Evolutionary conservation across 352 stramenopile species (phyloP), one percentile per base, ranked within the genome.

Genomic region (Phytophthora megakarya): DNA sequence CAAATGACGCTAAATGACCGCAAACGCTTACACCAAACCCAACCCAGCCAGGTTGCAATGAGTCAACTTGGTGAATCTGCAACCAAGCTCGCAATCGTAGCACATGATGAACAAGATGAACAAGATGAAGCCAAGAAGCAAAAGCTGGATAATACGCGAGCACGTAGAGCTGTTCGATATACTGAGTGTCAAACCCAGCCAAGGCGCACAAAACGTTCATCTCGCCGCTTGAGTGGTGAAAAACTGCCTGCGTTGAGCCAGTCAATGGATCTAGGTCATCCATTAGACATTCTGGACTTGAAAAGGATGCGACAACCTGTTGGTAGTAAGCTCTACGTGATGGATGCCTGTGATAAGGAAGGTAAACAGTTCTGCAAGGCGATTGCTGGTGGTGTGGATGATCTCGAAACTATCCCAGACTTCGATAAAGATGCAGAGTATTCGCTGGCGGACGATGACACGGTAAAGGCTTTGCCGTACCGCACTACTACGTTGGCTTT

Each of bases 1-100:
- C 45, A 21, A 22, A 46, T 90, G 70, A 62, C 70, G 19, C 78
- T 75, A 44, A 90, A 90, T 51, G 84, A 93, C 69, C 69, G 75
- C 57, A 88, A 89, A 60, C 82, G 84, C 0, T 68, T 76, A 15
- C 75, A 75, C 48, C 89, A 89, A 59, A 90, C 92, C 52, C 71
- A 86, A 68, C 82, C 82, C 42, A 90, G 92, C 51, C 53, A 88
- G 35, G 70, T 83, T 93, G 78, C 56, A 70, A 25, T 71, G 71
- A 22, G 84, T 92, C 61, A 12, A 11, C 13, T 35, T 35, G 84
- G 82, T 35, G 65, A 90, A 5, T 84, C 79, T 38, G 80, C 72
- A 45, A 71, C 79, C 15, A 90, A 84, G 47, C 74, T 88, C 8
- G 73, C 73, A 10, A 73, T 15, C 71, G 81, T 8, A 84, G n/a